Base-by-base conservation (phyloP, 768 basidiomycete genomes). In the Suillus spraguei region DNA sequence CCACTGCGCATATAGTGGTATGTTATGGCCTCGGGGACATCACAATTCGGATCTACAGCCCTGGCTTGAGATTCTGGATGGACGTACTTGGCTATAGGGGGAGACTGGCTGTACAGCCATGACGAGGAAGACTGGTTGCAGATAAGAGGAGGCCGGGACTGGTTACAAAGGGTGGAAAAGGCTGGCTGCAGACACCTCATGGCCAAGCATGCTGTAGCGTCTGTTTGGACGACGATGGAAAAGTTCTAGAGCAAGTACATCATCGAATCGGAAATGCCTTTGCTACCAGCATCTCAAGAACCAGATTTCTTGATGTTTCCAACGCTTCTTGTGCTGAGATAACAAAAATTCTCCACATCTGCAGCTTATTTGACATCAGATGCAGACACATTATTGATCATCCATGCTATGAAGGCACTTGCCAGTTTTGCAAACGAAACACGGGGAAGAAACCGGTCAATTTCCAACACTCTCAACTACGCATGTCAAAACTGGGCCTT, bases 261-360 rank as follows among this genome's bases (percentile, higher is more conserved):
- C 1, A 20, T 52, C 10, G 50, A 52, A 10, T 10, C 32, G 20
- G 50, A 52, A 20, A 32, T 52, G 50, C 10, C 4, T 52, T 52
- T 32, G 28, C 32, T 52, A 32, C 50, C 50, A 33, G 50, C 32
- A 20, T 20, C 20, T 52, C 32, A 52, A 52, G 32, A 52, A 11
- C 50, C 50, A 20, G 50, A 52, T 52, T 52, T 52, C 17, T 52
- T 52, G 32, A 52, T 52, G 50, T 52, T 52, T 33, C 50, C 32
- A 11, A 32, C 4, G 5, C 33, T 52, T 32, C 50, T 52, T 20
- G 32, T 17, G 5, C 20, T 52, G 17, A 52, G 32, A 52, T 32
- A 52, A 32, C 50, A 52, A 20, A 11, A 11, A 11, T 11, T 17
- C 17, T 6, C 32, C 10, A 33, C 32, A 20, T 5, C 50, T 33